Evolutionary conservation across 805 yeast genomes (phyloP).

Genomic region (Starmerella stellata): DNA sequence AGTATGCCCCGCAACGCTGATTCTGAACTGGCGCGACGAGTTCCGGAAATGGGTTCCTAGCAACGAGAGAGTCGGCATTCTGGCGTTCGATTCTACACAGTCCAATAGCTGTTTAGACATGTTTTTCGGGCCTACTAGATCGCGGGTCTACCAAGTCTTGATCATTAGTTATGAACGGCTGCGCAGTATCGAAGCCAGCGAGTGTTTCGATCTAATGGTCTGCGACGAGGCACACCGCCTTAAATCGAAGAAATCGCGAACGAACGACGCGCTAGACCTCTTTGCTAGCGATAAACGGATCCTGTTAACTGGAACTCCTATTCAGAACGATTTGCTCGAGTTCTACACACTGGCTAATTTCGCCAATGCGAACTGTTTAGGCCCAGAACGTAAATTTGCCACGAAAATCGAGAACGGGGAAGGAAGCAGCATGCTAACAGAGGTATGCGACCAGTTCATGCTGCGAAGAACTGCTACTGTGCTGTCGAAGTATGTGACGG

Average conservation of each 20-base stretch:
- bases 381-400: slow-evolving; percentile 33
- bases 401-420: slow-evolving; percentile 37
- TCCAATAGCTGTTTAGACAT: slow-evolving; percentile 20
- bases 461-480: slow-evolving; percentile 48
- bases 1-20: slow-evolving; percentile 81
- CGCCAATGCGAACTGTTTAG: slow-evolving; percentile 67
- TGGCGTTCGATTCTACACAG: slow-evolving; percentile 40
- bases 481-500: slow-evolving; percentile 43
- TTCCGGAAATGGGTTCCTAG: slow-evolving; percentile 67
- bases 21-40: slow-evolving; percentile 74
- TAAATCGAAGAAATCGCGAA: slow-evolving; percentile 56
- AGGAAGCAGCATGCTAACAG: slow-evolving; percentile 47
- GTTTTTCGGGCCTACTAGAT: background rate
- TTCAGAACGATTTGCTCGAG: slow-evolving; percentile 78
- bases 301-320: slow-evolving; percentile 74
- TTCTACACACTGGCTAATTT: slow-evolving; percentile 67
- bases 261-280: slow-evolving; percentile 41
- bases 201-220: slow-evolving; percentile 44
- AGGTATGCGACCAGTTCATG: slow-evolving; percentile 48
- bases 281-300: slow-evolving; percentile 41
- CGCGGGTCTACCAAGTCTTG: slow-evolving; percentile 52
- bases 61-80: slow-evolving; percentile 39
- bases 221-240: slow-evolving; percentile 95
- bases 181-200: slow-evolving; percentile 25
- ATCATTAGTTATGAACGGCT: slow-evolving; percentile 80